Evolutionary conservation across 2,329 filamentous ascomycete species (phyloP).

Genomic region (Epichloe gansuensis): DNA sequence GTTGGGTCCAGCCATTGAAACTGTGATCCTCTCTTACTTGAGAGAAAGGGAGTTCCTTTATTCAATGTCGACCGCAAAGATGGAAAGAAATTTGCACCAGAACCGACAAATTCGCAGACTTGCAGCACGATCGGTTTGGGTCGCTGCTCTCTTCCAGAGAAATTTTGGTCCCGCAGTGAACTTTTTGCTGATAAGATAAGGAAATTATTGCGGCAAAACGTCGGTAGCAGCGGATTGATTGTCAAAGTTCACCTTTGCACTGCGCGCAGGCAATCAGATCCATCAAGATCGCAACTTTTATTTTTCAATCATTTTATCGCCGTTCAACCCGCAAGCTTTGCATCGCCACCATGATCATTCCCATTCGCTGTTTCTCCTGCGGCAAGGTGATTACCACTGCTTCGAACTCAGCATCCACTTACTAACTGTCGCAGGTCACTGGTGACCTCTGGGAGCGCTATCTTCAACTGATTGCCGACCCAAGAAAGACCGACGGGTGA

Average conservation of each 20-base stretch:
- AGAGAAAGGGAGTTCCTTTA: background rate
- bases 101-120: slow-evolving; percentile 1
- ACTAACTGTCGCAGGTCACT: slow-evolving; percentile 57
- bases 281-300: slow-evolving; percentile 1
- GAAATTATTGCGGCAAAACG: slow-evolving; percentile 16
- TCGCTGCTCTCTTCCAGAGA: slow-evolving; percentile 11
- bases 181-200: slow-evolving; percentile 33
- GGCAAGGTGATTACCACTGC: slow-evolving; percentile 60
- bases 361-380: slow-evolving; percentile 96
- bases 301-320: background rate
- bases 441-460: slow-evolving; percentile 97
- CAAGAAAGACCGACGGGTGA: slow-evolving; percentile 59
- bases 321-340: background rate
- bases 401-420: slow-evolving; percentile 10
- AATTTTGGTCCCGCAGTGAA: slow-evolving; percentile 30
- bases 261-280: background rate
- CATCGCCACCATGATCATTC: slow-evolving; percentile 70
- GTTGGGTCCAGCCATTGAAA: slow-evolving; percentile 24
- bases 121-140: background rate
- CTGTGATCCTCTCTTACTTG: background rate
- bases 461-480: slow-evolving; percentile 71
- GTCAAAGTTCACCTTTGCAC: slow-evolving; percentile 5
- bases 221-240: slow-evolving; percentile 18
- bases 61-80: background rate
- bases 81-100: slow-evolving; percentile 3